Evolutionary conservation across 371 early-diverging fungal genomes (phyloP).

Genomic region (Mucor mucedo): DNA sequence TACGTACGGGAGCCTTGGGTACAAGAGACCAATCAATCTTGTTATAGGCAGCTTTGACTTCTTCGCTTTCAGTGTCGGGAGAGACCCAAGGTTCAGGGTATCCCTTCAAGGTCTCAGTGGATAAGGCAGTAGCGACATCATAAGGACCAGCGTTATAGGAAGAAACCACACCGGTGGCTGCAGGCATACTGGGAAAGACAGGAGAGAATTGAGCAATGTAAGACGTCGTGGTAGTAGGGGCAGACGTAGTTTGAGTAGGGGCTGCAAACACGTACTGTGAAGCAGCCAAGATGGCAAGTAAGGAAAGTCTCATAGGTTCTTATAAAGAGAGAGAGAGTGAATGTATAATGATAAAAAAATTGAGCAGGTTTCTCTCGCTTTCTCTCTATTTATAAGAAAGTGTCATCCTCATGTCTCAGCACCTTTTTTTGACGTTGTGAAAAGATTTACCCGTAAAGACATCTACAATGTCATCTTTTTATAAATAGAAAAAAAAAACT

Average conservation of each 20-base stretch:
- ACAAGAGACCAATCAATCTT: conserved; percentile 49
- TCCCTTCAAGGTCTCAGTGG: conserved; percentile 11
- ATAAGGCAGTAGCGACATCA: conserved; percentile 4
- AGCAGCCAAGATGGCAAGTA: conserved; percentile 8
- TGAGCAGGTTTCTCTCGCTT: no score
- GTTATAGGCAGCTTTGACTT: conserved; percentile 39
- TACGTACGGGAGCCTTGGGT: conserved; percentile 40
- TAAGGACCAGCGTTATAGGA: conserved; percentile 22
- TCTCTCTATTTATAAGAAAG: no score
- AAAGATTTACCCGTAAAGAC: neutral
- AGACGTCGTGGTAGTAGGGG: neutral
- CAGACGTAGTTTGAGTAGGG: conserved; percentile 4
- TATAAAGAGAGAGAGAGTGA: conserved; percentile 6
- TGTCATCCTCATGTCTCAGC: no score
- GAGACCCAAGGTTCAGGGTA: conserved; percentile 46
- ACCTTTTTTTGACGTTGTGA: neutral
- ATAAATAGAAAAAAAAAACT: no score
- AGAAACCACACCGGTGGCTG: conserved; percentile 14
- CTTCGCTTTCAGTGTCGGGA: conserved; percentile 32
- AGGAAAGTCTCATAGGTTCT: conserved; percentile 17
- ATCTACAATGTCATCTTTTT: neutral
- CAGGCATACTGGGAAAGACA: conserved; percentile 7
- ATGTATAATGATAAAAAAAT: no score
- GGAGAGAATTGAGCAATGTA: conserved; percentile 21
- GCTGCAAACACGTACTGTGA: conserved; percentile 11